Evolutionary conservation across 331 rosid species (phyloP).

Genomic region (Stylosanthes scabra): DNA sequence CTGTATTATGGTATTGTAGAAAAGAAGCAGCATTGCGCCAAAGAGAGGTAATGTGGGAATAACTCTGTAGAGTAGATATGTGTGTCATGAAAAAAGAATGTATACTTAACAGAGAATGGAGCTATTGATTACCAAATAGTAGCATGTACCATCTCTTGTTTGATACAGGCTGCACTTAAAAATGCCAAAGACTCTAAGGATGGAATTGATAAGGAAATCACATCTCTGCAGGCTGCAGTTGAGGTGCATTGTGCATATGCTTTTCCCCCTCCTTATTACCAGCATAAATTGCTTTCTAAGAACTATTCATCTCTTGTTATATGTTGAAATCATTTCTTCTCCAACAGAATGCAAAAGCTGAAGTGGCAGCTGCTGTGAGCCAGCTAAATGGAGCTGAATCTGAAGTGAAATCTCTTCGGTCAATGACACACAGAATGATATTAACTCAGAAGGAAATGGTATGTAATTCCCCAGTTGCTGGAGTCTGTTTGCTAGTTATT

Average conservation of each 20-base stretch:
- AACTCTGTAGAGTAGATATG: constrained; percentile 36
- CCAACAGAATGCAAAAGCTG: constrained; percentile 78
- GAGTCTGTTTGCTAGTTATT: constrained; percentile 29
- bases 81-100: constrained; percentile 32
- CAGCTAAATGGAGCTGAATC: constrained; percentile 82
- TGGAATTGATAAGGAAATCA: constrained; percentile 68
- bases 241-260: constrained; percentile 60
- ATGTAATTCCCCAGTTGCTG: constrained; percentile 34
- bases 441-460: constrained; percentile 98
- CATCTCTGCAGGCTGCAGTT: constrained; percentile 65
- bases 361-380: constrained; percentile 54
- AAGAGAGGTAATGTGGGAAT: constrained; percentile 76
- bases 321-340: constrained; percentile 31
- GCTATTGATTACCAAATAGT: constrained; percentile 32
- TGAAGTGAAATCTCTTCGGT: constrained; percentile 84
- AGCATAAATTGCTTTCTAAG: constrained; percentile 9
- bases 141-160: constrained; percentile 35
- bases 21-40: constrained; percentile 92
- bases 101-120: constrained; percentile 24
- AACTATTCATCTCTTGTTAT: constrained; percentile 17
- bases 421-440: constrained; percentile 97
- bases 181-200: constrained; percentile 73
- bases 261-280: constrained; percentile 15
- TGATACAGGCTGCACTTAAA: constrained; percentile 82
- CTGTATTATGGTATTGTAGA: constrained; percentile 58